Evolutionary conservation across 495 filamentous ascomycete genomes (phyloP), one percentile per base, ranked within the genome.

Genomic region (Penicillium fimorum): DNA sequence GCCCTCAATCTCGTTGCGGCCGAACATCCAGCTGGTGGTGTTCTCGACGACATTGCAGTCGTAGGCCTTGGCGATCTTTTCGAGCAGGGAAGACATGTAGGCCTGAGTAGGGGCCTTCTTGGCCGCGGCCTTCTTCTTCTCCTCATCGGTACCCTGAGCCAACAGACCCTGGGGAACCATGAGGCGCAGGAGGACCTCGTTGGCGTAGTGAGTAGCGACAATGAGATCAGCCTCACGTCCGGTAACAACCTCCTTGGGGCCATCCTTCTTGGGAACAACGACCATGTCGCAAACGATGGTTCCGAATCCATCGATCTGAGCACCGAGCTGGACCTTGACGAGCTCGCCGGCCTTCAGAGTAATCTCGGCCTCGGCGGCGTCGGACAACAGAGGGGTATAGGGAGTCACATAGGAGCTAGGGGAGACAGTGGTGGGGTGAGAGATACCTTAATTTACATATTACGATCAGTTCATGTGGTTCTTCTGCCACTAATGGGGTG

Each of bases 291-390:
- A 96, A 62, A 97, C 89, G 62, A 98, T 97, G 61, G 92, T 87
- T 65, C 92, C 90, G 70, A 97, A 93, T 46, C 94, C 94, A 78
- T 97, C 94, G 55, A 98, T 96, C 77, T 98, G 94, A 38, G 93
- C 94, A 64, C 94, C 94, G 10, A 98, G 84, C 74, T 97, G 95
- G 71, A 98, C 92, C 82, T 98, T 98, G 69, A 93, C 79, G 55
- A 89, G 72, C 74, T 98, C 93, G 44, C 85, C 88, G 44, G 85
- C 80, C 78, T 96, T 91, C 58, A 98, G 76, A 55, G 82, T 79
- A 27, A 82, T 82, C 37, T 81, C 83, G 43, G 91, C 90, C 75
- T 98, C 94, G 68, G 90, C 85, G 63, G 84, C 76, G 64, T 97
- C 94, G 46, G 91, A 84, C 32, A 83, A 81, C 60, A 98, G 78